phyloP scores from a whole-genome alignment of 2,329 filamentous ascomycete species.

The Canariomyces notabilis region DNA sequence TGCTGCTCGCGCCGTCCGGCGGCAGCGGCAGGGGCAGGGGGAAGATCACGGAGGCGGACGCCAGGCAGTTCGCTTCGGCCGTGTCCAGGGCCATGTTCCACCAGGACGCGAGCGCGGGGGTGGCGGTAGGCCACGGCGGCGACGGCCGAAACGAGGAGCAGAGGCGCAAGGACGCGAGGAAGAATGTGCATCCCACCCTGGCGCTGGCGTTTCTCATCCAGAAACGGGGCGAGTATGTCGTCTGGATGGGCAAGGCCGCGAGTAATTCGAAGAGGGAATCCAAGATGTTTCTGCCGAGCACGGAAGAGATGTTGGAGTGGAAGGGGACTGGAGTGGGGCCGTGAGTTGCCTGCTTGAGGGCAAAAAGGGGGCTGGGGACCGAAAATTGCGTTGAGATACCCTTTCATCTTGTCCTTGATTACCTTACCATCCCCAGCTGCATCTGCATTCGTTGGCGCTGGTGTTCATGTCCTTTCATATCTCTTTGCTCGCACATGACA shows the following conservation, averaged over 20 bases:
- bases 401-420: conserved; percentile 6
- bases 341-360: not conserved
- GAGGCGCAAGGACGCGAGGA: conserved; percentile 11
- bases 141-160: not conserved
- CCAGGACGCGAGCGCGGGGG: conserved; percentile 11
- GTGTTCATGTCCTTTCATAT: not conserved
- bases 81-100: conserved; percentile 24
- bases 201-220: conserved; percentile 25
- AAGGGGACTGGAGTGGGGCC: conserved; percentile 13
- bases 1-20: conserved; percentile 12
- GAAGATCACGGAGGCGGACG: conserved; percentile 15
- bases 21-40: no score
- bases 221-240: conserved; percentile 23
- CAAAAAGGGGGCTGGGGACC: not conserved
- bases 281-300: conserved; percentile 21
- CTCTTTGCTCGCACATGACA: no score
- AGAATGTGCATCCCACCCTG: conserved; percentile 21
- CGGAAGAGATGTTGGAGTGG: conserved; percentile 26
- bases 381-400: conserved; percentile 15
- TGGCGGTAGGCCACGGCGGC: not conserved
- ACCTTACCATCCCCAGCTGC: not conserved
- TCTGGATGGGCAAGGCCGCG: conserved; percentile 5
- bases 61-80: conserved; percentile 18
- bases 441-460: not conserved
- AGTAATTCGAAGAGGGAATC: conserved; percentile 6